These are phyloP conservation scores for Afroboletus lepidellus DNA, from an alignment of 1,284 basidiomycete genomes.

Conservation along the genomic window DNA sequence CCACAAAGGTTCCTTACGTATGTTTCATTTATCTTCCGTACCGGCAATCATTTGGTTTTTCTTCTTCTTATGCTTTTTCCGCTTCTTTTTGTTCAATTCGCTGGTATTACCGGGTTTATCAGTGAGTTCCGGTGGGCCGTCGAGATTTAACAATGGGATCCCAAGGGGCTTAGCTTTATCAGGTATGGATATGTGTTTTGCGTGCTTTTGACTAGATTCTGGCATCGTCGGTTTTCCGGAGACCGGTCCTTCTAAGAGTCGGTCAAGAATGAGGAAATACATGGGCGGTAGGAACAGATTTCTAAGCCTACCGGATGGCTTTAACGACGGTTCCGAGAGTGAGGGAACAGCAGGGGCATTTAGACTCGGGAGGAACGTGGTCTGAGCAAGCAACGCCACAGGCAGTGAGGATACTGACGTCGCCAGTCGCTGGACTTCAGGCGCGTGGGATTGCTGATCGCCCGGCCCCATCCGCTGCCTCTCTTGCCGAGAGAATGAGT, in stretches of 20 bases:
- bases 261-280: constrained; percentile 17
- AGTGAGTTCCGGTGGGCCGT: constrained; percentile 42
- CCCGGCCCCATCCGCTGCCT: background rate
- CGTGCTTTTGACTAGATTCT: constrained; percentile 7
- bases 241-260: constrained; percentile 15
- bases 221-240: constrained; percentile 5
- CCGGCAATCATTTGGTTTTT: constrained; percentile 33
- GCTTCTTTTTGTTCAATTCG: constrained; percentile 41
- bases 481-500: constrained; percentile 4
- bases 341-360: background rate
- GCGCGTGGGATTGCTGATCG: background rate
- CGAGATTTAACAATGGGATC: constrained; percentile 55
- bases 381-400: constrained; percentile 6
- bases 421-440: background rate
- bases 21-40: constrained; percentile 13
- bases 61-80: constrained; percentile 56
- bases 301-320: constrained; percentile 20
- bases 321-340: constrained; percentile 5
- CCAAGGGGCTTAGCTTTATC: constrained; percentile 18
- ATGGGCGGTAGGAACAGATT: constrained; percentile 5
- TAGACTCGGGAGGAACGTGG: constrained; percentile 4
- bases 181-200: constrained; percentile 2
- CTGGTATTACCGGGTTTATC: constrained; percentile 35
- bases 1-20: constrained; percentile 18
- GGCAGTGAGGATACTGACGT: constrained; percentile 4